Percentiles rank a stretch among this genome's conserved stretches.
phyloP scores from a whole-genome alignment of 768 basidiomycete species.

The Crepidotus variabilis region DNA sequence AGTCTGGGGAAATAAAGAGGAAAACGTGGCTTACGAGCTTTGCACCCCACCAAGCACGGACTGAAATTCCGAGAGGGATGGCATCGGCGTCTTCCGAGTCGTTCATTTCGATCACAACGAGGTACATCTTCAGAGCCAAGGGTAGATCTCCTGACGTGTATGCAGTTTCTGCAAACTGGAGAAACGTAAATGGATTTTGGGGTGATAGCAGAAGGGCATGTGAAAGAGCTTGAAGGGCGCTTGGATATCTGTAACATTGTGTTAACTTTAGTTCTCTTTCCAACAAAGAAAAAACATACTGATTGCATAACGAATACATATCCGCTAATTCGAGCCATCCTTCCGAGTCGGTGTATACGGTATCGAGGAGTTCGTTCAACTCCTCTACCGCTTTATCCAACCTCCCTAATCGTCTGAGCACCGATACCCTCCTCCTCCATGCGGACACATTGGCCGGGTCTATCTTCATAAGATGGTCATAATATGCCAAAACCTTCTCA shows the following conservation, averaged over 20 bases:
- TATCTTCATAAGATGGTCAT: slow-evolving; percentile 56
- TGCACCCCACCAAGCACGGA: slow-evolving; percentile 81
- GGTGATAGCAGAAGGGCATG: slow-evolving; percentile 82
- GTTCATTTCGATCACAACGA: slow-evolving; percentile 76
- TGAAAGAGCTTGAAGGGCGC: slow-evolving; percentile 70
- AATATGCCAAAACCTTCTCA: slow-evolving; percentile 58
- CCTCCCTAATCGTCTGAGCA: slow-evolving; percentile 60
- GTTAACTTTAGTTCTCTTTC: background rate
- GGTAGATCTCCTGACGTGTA: slow-evolving; percentile 75
- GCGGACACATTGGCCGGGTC: slow-evolving; percentile 65
- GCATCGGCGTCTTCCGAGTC: slow-evolving; percentile 48
- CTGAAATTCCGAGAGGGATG: slow-evolving; percentile 49
- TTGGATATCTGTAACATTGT: slow-evolving; percentile 52
- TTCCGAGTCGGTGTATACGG: slow-evolving; percentile 84
- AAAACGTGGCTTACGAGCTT: slow-evolving; percentile 60
- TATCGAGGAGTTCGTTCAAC: slow-evolving; percentile 73
- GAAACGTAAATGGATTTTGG: slow-evolving; percentile 79
- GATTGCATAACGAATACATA: slow-evolving; percentile 69
- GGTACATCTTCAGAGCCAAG: slow-evolving; percentile 75
- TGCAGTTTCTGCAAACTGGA: slow-evolving; percentile 87
- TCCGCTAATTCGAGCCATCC: slow-evolving; percentile 87
- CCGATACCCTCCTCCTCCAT: slow-evolving; percentile 81
- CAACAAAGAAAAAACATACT: slow-evolving; percentile 42
- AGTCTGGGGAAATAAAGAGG: background rate
- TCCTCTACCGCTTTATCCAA: slow-evolving; percentile 67